Evolutionary conservation across 331 rosid genomes (phyloP), one percentile per base, ranked within the genome.

Genomic region (Malus hybrid): DNA sequence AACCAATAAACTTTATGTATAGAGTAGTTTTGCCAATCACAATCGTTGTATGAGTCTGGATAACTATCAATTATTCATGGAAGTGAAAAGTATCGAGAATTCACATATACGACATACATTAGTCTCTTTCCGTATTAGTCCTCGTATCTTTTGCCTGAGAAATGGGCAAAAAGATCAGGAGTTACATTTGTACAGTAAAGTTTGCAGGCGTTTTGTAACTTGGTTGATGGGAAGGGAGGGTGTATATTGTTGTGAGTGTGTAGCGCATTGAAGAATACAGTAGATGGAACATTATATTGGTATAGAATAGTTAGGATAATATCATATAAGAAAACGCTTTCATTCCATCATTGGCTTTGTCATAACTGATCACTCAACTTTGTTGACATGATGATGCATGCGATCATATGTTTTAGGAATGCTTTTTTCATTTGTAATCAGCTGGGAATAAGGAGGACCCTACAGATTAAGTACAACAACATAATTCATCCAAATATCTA

Each of bases 361-460:
- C 69, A 58, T 57, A 48, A 24, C 18, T 50, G 19, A 66, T 50
- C 58, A 68, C 61, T 74, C 71, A 52, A 68, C 29, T 68, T 48
- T 66, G 83, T 18, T 61, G 63, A 30, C 48, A 8, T 13, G 61
- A 16, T 5, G 75, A 56, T 33, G 65, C 22, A 15, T 52, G 75
- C 61, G 74, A 74, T 64, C 50, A 78, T 71, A 64, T 71, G 72
- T 63, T 33, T 64, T 63, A 52, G 58, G 76, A 74, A 80, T 80
- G 79, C 50, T 74, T 80, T 39, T 66, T 18, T 34, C 61, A 61
- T 26, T 68, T 46, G 26, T 60, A 15, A 68, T 16, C 32, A 79
- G 48, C 75, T 33, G 36, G 10, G 8, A 50, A 34, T 16, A 16
- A 15, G 50, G n/a, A 26, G 44, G 53, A 56, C 66, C 75, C 75